Conservation (phyloP, 78 protist species). For the Dictyostelium purpureum region DNA sequence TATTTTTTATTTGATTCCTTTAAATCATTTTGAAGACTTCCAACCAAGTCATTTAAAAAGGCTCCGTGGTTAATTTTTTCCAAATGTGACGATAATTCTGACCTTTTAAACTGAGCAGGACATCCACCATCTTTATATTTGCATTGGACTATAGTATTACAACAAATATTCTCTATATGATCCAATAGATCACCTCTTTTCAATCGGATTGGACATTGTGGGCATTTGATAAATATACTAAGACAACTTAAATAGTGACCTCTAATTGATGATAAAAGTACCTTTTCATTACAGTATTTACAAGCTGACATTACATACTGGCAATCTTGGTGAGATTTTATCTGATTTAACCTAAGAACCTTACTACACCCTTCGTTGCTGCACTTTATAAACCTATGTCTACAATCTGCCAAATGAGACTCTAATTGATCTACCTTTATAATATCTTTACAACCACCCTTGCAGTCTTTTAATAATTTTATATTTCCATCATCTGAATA, state of each 20-base stretch:
- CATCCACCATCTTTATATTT: background rate
- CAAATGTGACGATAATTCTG: background rate
- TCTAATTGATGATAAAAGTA: background rate
- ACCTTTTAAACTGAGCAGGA: background rate
- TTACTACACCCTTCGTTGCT: background rate
- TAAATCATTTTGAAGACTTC: background rate
- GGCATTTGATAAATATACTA: background rate
- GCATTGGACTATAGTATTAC: background rate
- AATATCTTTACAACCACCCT: background rate
- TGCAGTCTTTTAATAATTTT: background rate
- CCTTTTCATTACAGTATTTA: background rate
- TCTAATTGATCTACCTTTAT: background rate
- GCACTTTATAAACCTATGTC: background rate
- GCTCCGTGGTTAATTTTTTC: background rate
- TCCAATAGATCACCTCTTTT: background rate
- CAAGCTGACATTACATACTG: background rate
- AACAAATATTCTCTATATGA: background rate
- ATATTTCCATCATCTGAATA: background rate
- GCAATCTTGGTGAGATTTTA: background rate
- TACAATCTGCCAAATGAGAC: background rate
- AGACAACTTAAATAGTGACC: background rate
- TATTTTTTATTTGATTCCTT: background rate
- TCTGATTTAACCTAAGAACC: background rate
- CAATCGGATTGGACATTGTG: background rate
- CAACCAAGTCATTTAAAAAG: background rate